phyloP scores from a whole-genome alignment of 2,329 filamentous ascomycete species.

The Colletotrichum spinosum region DNA sequence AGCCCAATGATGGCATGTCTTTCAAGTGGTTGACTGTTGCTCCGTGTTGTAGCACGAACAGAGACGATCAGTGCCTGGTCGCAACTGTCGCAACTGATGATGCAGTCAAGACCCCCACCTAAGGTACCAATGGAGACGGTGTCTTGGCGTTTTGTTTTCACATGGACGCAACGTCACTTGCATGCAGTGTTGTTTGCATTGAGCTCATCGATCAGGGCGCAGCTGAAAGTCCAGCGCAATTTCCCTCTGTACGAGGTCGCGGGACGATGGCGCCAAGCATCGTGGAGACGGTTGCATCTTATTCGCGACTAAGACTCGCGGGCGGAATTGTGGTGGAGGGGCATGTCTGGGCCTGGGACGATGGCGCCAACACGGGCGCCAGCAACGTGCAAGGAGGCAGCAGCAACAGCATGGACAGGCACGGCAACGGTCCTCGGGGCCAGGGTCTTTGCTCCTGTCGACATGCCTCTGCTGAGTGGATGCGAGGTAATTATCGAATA shows the following conservation, averaged over 20 bases:
- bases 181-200: conserved; percentile 12
- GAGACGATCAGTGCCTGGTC: not conserved
- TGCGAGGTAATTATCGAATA: not conserved
- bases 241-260: conserved; percentile 29
- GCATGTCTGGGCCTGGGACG: not conserved
- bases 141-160: conserved; percentile 3
- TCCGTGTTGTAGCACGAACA: too few species aligned
- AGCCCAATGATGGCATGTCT: too few species aligned
- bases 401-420: conserved; percentile 3
- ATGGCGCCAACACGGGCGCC: conserved; percentile 6
- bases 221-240: conserved; percentile 25
- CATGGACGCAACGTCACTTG: not conserved
- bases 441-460: conserved; percentile 4
- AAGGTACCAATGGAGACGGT: not conserved
- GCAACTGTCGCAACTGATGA: too few species aligned
- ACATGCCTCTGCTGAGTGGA: conserved; percentile 5
- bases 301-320: conserved; percentile 17
- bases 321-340: conserved; percentile 1
- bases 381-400: not conserved
- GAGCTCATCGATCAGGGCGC: conserved; percentile 19
- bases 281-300: conserved; percentile 10
- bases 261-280: conserved; percentile 29
- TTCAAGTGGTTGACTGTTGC: too few species aligned
- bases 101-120: not conserved
- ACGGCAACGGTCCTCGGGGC: conserved; percentile 10